Evolutionary conservation across 2,329 filamentous ascomycete genomes (phyloP).

Genomic region (Cladosporium sp.): DNA sequence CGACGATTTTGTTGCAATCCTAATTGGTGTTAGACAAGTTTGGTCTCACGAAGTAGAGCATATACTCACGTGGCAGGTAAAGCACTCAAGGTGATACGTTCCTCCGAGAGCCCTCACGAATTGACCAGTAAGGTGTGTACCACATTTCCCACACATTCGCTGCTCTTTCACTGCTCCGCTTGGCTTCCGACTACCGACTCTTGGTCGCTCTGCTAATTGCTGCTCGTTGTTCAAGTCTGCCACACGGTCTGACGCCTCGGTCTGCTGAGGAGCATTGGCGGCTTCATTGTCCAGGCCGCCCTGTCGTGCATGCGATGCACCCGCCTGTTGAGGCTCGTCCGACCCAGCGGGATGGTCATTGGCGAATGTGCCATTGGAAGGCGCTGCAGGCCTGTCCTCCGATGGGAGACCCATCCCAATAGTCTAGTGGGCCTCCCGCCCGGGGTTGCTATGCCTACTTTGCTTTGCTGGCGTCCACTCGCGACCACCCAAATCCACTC

Average conservation of each 20-base stretch:
- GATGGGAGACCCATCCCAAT: slow-evolving; percentile 28
- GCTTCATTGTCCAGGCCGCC: not conserved
- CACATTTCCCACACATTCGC: slow-evolving; percentile 72
- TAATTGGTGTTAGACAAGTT: slow-evolving; percentile 39
- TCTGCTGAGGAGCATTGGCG: not conserved
- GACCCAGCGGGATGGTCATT: slow-evolving; percentile 13
- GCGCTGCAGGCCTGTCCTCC: slow-evolving; percentile 25
- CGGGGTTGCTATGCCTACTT: not conserved
- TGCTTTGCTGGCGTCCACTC: not conserved
- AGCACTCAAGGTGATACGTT: slow-evolving; percentile 96
- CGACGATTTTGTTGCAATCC: slow-evolving; percentile 96
- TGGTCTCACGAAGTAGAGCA: not conserved
- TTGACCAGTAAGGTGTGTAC: slow-evolving; percentile 82
- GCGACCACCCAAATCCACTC: not conserved
- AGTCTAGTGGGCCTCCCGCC: slow-evolving; percentile 16
- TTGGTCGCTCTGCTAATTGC: slow-evolving; percentile 6
- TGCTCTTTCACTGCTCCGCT: slow-evolving; percentile 28
- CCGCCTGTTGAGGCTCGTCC: not conserved
- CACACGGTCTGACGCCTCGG: not conserved
- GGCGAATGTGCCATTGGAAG: slow-evolving; percentile 21
- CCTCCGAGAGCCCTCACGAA: slow-evolving; percentile 92
- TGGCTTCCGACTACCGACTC: slow-evolving; percentile 13
- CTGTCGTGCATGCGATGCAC: not conserved
- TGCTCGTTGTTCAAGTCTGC: slow-evolving; percentile 3
- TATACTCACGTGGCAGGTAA: slow-evolving; percentile 81